A percentile compares a stretch with the other conserved stretches of the same genome.
phyloP scores from a whole-genome alignment of 306 rosid genomes.

The Cucurbita ficifolia region DNA sequence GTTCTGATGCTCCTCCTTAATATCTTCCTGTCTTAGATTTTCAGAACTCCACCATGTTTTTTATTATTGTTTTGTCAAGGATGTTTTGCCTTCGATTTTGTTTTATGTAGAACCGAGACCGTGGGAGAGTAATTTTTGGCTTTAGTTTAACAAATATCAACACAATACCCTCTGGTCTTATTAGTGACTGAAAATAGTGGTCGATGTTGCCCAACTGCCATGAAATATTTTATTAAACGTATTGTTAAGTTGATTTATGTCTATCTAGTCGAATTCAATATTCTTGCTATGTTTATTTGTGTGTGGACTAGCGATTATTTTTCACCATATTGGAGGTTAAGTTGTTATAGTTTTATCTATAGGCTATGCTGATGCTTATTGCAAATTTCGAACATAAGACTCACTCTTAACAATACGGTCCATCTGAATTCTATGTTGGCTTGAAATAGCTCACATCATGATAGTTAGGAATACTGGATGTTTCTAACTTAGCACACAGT shows the following conservation, averaged over 20 bases:
- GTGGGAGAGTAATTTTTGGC: not conserved
- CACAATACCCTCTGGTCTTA: not conserved
- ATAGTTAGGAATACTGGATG: too few species aligned
- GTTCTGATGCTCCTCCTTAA: slow-evolving; percentile 3
- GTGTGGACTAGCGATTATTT: not conserved
- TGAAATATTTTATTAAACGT: not conserved
- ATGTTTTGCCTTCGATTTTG: not conserved
- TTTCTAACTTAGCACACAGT: too few species aligned
- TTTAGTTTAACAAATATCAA: not conserved
- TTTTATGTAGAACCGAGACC: not conserved
- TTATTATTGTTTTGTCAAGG: not conserved
- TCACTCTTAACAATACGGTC: too few species aligned
- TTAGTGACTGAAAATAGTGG: not conserved
- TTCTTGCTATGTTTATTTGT: not conserved
- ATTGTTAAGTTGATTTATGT: not conserved
- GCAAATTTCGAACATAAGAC: too few species aligned
- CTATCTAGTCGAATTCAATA: not conserved
- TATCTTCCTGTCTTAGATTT: not conserved
- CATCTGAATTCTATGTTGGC: too few species aligned
- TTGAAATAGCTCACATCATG: too few species aligned
- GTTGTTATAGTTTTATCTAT: too few species aligned
- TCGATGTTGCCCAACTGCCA: not conserved
- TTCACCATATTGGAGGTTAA: too few species aligned
- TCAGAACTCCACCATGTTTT: slow-evolving; percentile 7
- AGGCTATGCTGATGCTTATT: too few species aligned